Evolutionary conservation across 495 filamentous ascomycete species (phyloP).

Genomic region (Pyrenopolyporus hunteri): DNA sequence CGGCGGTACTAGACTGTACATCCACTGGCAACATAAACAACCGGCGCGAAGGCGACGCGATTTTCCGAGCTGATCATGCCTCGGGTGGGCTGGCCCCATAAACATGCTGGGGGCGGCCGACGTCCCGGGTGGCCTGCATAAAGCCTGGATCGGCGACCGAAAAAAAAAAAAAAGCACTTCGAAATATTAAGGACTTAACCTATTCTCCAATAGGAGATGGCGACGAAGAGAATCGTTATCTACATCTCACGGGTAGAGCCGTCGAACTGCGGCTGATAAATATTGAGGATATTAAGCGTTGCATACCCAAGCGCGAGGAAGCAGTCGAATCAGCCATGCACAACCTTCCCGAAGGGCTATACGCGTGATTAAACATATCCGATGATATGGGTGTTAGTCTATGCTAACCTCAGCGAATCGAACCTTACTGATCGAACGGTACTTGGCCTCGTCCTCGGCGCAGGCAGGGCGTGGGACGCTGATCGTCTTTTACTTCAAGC

Average conservation of each 20-base stretch:
- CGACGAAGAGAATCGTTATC: neutral
- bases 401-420: too few relatives aligned
- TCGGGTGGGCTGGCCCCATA: slow-evolving; percentile 2
- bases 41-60: neutral
- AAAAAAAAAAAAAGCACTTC: neutral
- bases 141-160: neutral
- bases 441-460: too few relatives aligned
- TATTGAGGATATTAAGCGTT: neutral
- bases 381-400: too few relatives aligned
- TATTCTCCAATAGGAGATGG: too few relatives aligned
- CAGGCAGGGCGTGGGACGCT: too few relatives aligned
- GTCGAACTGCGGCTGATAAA: neutral
- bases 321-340: neutral
- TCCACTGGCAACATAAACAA: slow-evolving; percentile 1
- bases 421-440: too few relatives aligned
- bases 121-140: too few relatives aligned
- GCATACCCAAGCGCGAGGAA: neutral
- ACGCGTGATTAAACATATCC: neutral
- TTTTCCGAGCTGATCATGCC: slow-evolving; percentile 9
- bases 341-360: neutral
- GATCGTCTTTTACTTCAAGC: too few relatives aligned
- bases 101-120: too few relatives aligned
- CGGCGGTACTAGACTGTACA: too few relatives aligned
- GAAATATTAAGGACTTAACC: neutral
- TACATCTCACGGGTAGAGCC: neutral